Evolutionary conservation across 495 filamentous ascomycete genomes (phyloP).

Genomic region (Pseudotulostoma volvatum): DNA sequence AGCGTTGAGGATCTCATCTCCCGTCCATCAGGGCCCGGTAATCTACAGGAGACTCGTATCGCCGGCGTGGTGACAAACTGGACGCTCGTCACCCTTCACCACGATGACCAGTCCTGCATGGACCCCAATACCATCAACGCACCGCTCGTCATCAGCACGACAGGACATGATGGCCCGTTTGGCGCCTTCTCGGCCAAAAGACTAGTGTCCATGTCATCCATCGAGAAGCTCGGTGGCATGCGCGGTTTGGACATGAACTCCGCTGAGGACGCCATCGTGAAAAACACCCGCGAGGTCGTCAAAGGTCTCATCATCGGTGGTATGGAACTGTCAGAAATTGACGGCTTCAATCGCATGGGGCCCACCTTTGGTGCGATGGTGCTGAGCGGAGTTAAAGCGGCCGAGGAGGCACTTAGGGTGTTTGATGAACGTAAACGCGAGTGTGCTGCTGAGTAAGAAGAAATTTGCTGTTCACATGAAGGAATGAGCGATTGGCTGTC

Average conservation of each 20-base stretch:
- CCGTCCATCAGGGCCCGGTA: slow-evolving; percentile 30
- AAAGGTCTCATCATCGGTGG: slow-evolving; percentile 81
- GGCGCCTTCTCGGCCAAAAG: slow-evolving; percentile 80
- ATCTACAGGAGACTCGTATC: slow-evolving; percentile 40
- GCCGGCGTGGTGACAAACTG: slow-evolving; percentile 89
- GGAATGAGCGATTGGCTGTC: too few relatives aligned
- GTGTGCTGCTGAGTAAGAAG: slow-evolving; percentile 34
- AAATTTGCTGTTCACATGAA: too few relatives aligned
- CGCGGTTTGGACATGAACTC: slow-evolving; percentile 78
- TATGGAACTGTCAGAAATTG: slow-evolving; percentile 84
- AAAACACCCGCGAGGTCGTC: slow-evolving; percentile 70
- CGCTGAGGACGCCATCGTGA: slow-evolving; percentile 83
- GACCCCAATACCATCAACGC: slow-evolving; percentile 93
- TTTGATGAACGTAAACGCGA: slow-evolving; percentile 60
- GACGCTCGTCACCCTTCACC: slow-evolving; percentile 80
- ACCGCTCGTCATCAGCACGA: slow-evolving; percentile 69
- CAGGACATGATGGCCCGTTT: slow-evolving; percentile 81
- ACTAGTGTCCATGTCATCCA: slow-evolving; percentile 61
- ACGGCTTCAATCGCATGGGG: slow-evolving; percentile 77
- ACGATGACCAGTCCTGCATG: slow-evolving; percentile 88
- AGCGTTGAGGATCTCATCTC: slow-evolving; percentile 84
- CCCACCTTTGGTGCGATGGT: slow-evolving; percentile 74
- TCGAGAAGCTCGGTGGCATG: slow-evolving; percentile 79
- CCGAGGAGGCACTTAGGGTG: slow-evolving; percentile 63
- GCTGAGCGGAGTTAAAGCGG: slow-evolving; percentile 70